Conservation (phyloP, 225 moss, liverwort and hornwort genomes). For the Antitrichia curtipendula region DNA sequence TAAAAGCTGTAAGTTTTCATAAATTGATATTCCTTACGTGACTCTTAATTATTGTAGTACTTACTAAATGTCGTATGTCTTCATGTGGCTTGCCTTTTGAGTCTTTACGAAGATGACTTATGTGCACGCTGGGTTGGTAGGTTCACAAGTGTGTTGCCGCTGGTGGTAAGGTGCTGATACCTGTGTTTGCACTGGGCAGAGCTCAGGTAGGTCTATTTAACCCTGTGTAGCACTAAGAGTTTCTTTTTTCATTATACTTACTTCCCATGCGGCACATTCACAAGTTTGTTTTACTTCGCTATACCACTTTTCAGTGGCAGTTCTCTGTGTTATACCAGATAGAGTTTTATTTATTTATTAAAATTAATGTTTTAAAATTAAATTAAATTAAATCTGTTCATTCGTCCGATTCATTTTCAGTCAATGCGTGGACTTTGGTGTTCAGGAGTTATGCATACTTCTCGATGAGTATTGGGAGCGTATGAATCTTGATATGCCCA, state of each 20-base stretch:
- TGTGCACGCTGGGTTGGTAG: conserved; percentile 18
- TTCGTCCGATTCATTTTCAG: neutral
- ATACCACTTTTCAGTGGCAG: neutral
- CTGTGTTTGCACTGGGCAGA: conserved; percentile 94
- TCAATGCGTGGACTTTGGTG: neutral
- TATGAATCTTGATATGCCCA: conserved; percentile 80
- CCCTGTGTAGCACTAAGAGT: neutral
- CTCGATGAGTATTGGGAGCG: conserved; percentile 99
- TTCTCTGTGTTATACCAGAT: neutral
- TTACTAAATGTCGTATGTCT: neutral
- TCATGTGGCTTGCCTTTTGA: neutral
- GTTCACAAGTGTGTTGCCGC: conserved; percentile 85
- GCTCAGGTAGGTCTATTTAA: conserved; percentile 53
- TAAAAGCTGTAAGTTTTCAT: conserved; percentile 67
- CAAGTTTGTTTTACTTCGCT: neutral
- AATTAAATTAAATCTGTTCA: neutral
- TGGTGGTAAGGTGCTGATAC: conserved; percentile 95
- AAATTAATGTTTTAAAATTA: neutral
- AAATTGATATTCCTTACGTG: neutral
- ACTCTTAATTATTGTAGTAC: neutral
- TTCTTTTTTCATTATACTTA: neutral
- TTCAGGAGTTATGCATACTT: conserved; percentile 88
- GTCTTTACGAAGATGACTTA: neutral
- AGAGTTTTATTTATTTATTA: neutral
- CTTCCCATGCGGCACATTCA: neutral